These are phyloP conservation scores for Phialemonium atrogriseum DNA, from an alignment of 2,329 filamentous ascomycete species.

Conservation along the genomic window DNA sequence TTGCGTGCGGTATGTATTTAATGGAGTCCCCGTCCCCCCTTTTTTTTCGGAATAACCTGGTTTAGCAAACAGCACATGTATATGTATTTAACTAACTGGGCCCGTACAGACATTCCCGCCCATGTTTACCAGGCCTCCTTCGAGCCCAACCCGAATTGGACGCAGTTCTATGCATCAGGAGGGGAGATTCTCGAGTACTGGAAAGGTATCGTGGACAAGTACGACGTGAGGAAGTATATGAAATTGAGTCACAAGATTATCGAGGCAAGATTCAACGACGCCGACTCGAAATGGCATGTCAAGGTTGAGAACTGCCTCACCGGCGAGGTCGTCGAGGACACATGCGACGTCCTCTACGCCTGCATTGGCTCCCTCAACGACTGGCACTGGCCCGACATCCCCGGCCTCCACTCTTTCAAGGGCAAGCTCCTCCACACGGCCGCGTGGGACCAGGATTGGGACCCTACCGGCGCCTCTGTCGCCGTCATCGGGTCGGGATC, in stretches of 20 bases:
- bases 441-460: constrained; percentile 2
- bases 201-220: constrained; percentile 1
- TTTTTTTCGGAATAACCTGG: no score
- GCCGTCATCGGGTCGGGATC: constrained; percentile 1
- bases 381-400: constrained; percentile 6
- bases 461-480: neutral
- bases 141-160: no score
- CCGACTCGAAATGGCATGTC: constrained; percentile 1
- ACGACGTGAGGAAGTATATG: constrained; percentile 6
- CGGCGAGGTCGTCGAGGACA: constrained; percentile 3
- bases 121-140: no score
- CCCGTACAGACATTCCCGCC: no score
- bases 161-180: no score
- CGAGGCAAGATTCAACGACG: constrained; percentile 2
- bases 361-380: constrained; percentile 4
- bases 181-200: constrained; percentile 32
- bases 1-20: constrained; percentile 7
- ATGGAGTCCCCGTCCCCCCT: no score
- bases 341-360: constrained; percentile 4
- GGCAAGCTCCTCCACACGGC: constrained; percentile 2
- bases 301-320: constrained; percentile 3
- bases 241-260: constrained; percentile 6
- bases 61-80: no score
- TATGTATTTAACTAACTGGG: no score
- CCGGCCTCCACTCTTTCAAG: constrained; percentile 4